phyloP scores from a whole-genome alignment of 1,284 basidiomycete species.

The Hypsizygus ulmarius region DNA sequence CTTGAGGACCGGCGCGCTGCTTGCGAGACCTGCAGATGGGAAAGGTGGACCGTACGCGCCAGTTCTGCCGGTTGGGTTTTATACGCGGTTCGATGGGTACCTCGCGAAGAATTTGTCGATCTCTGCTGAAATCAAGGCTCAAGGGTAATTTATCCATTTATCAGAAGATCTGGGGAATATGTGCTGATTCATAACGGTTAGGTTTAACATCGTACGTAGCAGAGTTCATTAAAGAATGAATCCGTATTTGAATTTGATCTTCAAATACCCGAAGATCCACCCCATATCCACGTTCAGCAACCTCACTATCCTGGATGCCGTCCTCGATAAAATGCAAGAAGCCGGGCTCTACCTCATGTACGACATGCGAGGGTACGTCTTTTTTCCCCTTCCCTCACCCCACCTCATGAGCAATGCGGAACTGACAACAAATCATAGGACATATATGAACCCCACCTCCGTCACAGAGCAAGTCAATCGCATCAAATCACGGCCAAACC shows the following conservation, averaged over 20 bases:
- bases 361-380: slow-evolving; percentile 67
- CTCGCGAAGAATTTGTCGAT: slow-evolving; percentile 53
- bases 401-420: neutral
- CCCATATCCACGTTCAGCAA: slow-evolving; percentile 64
- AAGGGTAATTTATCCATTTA: slow-evolving; percentile 50
- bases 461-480: slow-evolving; percentile 65
- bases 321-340: slow-evolving; percentile 69
- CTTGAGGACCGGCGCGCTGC: slow-evolving; percentile 60
- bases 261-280: slow-evolving; percentile 43
- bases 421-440: slow-evolving; percentile 31
- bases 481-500: slow-evolving; percentile 62
- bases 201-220: slow-evolving; percentile 30
- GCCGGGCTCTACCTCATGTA: slow-evolving; percentile 75
- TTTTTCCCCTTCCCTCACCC: neutral
- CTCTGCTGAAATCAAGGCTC: slow-evolving; percentile 53
- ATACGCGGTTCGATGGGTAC: slow-evolving; percentile 63
- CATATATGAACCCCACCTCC: slow-evolving; percentile 61
- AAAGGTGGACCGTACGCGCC: slow-evolving; percentile 51
- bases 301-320: slow-evolving; percentile 50
- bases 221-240: neutral
- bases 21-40: slow-evolving; percentile 52
- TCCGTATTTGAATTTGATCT: neutral
- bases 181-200: slow-evolving; percentile 5
- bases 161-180: too few relatives aligned
- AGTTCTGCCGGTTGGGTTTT: slow-evolving; percentile 73